These are phyloP conservation scores for Penicillium sp. DNA, from an alignment of 2,329 filamentous ascomycete genomes.

Conservation along the genomic window DNA sequence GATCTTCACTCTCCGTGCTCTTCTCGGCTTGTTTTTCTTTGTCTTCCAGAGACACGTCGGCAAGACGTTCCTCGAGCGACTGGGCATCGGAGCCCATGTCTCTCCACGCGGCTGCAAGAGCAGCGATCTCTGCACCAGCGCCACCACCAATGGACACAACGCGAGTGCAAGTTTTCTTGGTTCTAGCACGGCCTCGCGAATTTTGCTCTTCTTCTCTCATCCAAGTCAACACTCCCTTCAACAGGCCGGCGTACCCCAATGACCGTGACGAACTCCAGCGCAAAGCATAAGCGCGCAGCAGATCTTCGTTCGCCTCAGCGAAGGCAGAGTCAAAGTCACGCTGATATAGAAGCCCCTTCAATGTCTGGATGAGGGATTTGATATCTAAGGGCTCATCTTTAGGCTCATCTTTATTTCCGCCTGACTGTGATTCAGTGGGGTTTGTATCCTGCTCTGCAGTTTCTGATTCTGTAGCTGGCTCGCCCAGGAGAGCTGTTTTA, in stretches of 20 bases:
- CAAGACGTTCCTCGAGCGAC: conserved; percentile 15
- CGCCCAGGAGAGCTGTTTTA: conserved; percentile 58
- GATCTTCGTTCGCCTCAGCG: conserved; percentile 58
- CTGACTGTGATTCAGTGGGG: conserved; percentile 4
- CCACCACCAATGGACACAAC: conserved; percentile 63
- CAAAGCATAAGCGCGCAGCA: conserved; percentile 79
- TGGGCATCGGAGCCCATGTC: conserved; percentile 29
- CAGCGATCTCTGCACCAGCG: conserved; percentile 66
- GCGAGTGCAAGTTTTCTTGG: conserved; percentile 18
- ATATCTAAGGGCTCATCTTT: conserved; percentile 33
- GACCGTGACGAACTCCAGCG: conserved; percentile 88
- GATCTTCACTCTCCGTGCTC: not conserved
- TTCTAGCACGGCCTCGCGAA: conserved; percentile 1
- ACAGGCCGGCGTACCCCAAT: conserved; percentile 71
- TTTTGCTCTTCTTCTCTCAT: conserved; percentile 10
- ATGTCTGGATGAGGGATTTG: conserved; percentile 65
- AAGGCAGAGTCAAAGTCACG: conserved; percentile 84
- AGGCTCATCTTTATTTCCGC: conserved; percentile 5
- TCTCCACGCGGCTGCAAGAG: conserved; percentile 56
- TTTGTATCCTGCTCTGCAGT: not conserved
- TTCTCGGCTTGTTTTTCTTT: not conserved
- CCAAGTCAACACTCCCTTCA: conserved; percentile 40
- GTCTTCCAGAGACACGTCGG: conserved; percentile 18
- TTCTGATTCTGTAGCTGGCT: conserved; percentile 15
- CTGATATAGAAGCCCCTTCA: conserved; percentile 83